A percentile compares a stretch with the other conserved stretches of the same genome.
These are phyloP conservation scores for Solanum peruvianum DNA, from an alignment of 257 asterid species.

Conservation along the genomic window DNA sequence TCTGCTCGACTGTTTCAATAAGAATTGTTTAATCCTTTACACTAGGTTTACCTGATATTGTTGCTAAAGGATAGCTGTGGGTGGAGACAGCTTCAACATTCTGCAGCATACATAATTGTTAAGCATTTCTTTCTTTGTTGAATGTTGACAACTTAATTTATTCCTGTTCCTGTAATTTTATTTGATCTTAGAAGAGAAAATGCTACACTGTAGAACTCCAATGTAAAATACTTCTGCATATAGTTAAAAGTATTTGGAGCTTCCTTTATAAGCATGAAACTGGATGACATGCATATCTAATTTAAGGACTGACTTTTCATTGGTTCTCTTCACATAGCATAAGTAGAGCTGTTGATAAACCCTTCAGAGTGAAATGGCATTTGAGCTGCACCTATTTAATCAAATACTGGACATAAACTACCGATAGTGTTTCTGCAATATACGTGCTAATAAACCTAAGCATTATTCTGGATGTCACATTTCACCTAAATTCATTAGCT, in stretches of 20 bases:
- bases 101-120: not conserved
- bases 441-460: not conserved
- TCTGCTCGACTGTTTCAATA: not conserved
- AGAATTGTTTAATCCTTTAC: not conserved
- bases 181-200: not conserved
- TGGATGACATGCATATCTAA: not conserved
- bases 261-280: not conserved
- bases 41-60: not conserved
- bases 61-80: not conserved
- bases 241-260: not conserved
- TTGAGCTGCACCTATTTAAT: not conserved
- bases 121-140: not conserved
- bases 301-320: not conserved
- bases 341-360: not conserved
- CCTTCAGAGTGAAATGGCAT: not conserved
- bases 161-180: not conserved
- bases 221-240: not conserved
- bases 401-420: not conserved
- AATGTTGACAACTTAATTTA: not conserved
- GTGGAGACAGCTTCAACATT: not conserved
- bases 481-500: not conserved
- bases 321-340: not conserved
- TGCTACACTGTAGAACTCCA: not conserved
- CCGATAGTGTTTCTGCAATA: not conserved
- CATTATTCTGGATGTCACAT: not conserved